Base-by-base conservation (phyloP, 192 early-diverging fungal species). In the Entophlyctis luteolus region DNA sequence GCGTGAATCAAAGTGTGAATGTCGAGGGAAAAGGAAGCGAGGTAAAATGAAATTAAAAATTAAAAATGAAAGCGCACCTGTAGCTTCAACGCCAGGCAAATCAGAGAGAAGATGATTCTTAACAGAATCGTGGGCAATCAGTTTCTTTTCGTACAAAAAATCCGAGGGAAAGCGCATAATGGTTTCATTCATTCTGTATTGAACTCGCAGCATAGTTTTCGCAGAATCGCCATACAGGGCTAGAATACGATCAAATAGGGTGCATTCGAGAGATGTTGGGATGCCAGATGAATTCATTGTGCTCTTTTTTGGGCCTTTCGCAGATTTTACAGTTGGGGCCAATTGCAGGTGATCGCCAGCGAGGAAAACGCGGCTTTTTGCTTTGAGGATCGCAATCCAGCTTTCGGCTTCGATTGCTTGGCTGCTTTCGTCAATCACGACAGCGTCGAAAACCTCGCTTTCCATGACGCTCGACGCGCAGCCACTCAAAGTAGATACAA, bases 311-410 rank as follows among this genome's bases (percentile, higher is more conserved):
- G 68, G 58, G 46, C 68, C 67, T 20, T 62, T 59, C n/a, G 47
- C 54, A 27, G 84, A 85, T 59, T 90, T 88, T 56, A 93, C 79
- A 0, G 93, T 97, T 4, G 94, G 94, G 2, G 92, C 91, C 48
- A 95, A 70, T 69, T 95, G 93, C 50, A 89, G 77, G 75, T 92
- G 91, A 71, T 95, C 94, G 8, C 94, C 94, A 3, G 94, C 94
- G 18, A 97, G 71, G 22, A 97, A 81, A 2, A 90, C 79, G 48
- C 47, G 60, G 10, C 47, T 18, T 29, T 47, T 62, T 3, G 84
- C 89, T 65, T 86, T 89, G 32, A 85, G 59, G 12, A 92, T 81
- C 1, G 94, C 90, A 53, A 94, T 89, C 92, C 93, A 97, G 67
- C 90, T 90, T 77, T 97, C 94, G 29, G 86, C 77, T 67, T 73